Base-by-base conservation (phyloP, 2,329 filamentous ascomycete species). In the Phoma herbarum region DNA sequence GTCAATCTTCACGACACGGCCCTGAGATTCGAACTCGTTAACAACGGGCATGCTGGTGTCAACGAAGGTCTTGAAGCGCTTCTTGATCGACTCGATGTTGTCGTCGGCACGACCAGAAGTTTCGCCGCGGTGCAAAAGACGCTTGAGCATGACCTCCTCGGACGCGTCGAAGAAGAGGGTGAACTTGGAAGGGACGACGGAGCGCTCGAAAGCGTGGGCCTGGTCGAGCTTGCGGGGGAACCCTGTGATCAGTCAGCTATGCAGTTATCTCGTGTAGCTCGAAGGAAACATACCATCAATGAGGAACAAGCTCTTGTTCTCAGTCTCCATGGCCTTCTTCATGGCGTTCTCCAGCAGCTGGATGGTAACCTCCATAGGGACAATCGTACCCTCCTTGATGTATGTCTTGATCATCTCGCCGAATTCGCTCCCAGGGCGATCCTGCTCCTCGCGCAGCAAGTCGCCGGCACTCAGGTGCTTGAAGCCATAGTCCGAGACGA, bases 41-140 rank as follows among this genome's bases (percentile, higher is more conserved):
- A 99, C 92, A 45, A 98, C 95, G 25, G 95, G 95, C 94, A 98
- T 97, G 80, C 92, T 97, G 2, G 93, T 97, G 80, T 98, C 93
- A 70, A 96, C 83, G 75, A 98, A 99, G 4, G 90, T 93, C 75
- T 88, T 88, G 85, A 99, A 99, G 57, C 95, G 87, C 88, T 99
- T 99, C 82, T 91, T 90, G 78, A 98, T 99, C 73, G 89, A 93
- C 80, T 97, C 95, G 55, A 88, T 90, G 76, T 99, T 99, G 81
- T 99, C 95, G 78, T 99, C 95, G 49, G 90, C 83, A 64, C 95
- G 86, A 41, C 95, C 95, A 73, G 90, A 93, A 16, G 94, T 98
- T 88, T 97, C 91, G 62, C 94, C 95, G 49, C 94, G 86, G 82
- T 97, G 90, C 65, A 98, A 80, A 66, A 99, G 81, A 28, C 94